These are phyloP conservation scores for Arachis stenosperma DNA, from an alignment of 306 rosid genomes.

Conservation along the genomic window DNA sequence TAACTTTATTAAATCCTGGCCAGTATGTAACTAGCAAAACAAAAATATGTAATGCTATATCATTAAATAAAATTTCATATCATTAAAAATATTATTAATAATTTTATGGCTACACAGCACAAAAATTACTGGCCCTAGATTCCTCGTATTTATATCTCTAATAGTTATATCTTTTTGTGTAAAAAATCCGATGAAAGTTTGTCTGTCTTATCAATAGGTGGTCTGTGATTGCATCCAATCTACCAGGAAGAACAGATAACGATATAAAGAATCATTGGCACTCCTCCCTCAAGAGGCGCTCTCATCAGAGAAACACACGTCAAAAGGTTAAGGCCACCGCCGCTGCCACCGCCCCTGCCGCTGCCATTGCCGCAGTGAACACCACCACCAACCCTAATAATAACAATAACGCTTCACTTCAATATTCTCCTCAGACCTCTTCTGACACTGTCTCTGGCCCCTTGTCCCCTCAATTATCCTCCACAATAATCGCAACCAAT, in stretches of 20 bases:
- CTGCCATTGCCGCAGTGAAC: no score
- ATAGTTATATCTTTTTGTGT: no score
- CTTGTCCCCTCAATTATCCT: constrained; percentile 16
- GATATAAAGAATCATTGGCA: constrained; percentile 48
- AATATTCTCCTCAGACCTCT: background rate
- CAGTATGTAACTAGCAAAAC: no score
- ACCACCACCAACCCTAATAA: background rate
- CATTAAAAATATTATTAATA: no score
- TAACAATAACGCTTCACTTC: background rate
- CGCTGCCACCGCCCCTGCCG: no score
- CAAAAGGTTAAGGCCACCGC: background rate
- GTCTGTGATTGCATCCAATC: constrained; percentile 39
- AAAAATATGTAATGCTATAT: no score
- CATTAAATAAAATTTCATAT: no score
- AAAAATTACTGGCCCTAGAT: no score
- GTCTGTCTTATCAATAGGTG: constrained; percentile 25
- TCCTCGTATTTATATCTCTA: no score
- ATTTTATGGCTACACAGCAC: no score
- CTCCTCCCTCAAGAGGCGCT: constrained; percentile 34
- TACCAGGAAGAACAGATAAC: constrained; percentile 47
- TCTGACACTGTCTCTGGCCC: background rate
- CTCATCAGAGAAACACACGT: background rate
- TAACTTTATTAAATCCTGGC: no score
- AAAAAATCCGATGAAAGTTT: no score
- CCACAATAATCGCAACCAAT: background rate